Conservation (phyloP, 1,139 yeast genomes). For the Hyphopichia wangnamkhiaoensis region DNA sequence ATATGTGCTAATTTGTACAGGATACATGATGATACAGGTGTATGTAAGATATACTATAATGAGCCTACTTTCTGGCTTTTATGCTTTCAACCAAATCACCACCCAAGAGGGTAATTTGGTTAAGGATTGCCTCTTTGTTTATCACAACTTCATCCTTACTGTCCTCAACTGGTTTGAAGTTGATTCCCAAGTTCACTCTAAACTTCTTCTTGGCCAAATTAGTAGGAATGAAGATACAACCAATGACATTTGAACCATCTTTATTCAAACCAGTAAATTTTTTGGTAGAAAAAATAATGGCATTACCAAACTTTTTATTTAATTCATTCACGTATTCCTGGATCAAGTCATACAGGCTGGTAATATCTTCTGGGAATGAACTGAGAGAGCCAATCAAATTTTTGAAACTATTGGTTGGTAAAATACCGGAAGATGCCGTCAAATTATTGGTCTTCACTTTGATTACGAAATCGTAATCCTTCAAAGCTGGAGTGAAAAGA, state of each 20-base stretch:
- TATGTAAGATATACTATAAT: too few species aligned
- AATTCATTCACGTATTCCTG: conserved; percentile 56
- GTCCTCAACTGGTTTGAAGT: conserved; percentile 62
- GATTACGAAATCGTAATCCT: conserved; percentile 81
- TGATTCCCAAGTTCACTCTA: conserved; percentile 77
- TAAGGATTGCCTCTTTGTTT: conserved; percentile 72
- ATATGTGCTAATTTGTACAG: conserved; percentile 1
- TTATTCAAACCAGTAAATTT: conserved; percentile 50
- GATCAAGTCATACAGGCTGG: conserved; percentile 55
- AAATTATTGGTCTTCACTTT: conserved; percentile 51
- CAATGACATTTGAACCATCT: conserved; percentile 59
- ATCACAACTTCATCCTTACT: conserved; percentile 55
- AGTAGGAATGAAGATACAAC: conserved; percentile 80
- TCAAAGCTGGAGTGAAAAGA: conserved; percentile 76
- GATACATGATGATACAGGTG: not conserved
- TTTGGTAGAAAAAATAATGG: conserved; percentile 61
- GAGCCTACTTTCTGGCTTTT: conserved; percentile 21
- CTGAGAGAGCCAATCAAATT: conserved; percentile 52
- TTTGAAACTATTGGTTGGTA: conserved; percentile 59
- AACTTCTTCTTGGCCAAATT: conserved; percentile 60
- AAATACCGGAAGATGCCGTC: conserved; percentile 53
- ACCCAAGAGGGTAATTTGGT: conserved; percentile 74
- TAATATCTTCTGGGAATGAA: conserved; percentile 47
- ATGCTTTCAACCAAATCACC: conserved; percentile 57
- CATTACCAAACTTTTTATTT: conserved; percentile 54